These are phyloP conservation scores for Phytophthora sp. DNA, from an alignment of 352 stramenopile species.

Conservation along the genomic window DNA sequence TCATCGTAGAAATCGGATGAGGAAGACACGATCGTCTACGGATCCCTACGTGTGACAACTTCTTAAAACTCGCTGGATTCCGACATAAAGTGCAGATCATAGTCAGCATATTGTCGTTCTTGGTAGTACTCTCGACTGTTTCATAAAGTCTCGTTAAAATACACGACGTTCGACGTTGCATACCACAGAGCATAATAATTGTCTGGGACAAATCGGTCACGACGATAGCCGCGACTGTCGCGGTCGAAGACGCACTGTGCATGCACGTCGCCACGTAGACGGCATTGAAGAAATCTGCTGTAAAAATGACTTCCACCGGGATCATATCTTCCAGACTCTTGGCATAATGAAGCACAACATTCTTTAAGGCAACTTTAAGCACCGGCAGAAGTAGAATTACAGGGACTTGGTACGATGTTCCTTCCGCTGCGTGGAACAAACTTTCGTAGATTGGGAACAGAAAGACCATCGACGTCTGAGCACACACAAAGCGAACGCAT, in stretches of 20 bases:
- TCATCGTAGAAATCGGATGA: constrained; percentile 15
- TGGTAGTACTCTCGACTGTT: background rate
- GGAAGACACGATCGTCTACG: constrained; percentile 21
- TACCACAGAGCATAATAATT: constrained; percentile 18
- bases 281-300: constrained; percentile 36
- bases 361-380: constrained; percentile 36
- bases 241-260: constrained; percentile 23
- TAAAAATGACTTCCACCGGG: constrained; percentile 32
- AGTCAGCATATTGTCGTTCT: constrained; percentile 15
- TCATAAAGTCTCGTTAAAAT: constrained; percentile 14
- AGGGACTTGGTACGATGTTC: constrained; percentile 7
- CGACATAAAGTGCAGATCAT: constrained; percentile 23
- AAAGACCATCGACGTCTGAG: constrained; percentile 13
- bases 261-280: constrained; percentile 35
- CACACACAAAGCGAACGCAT: constrained; percentile 20
- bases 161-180: constrained; percentile 5
- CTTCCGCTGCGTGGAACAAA: constrained; percentile 7
- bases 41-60: constrained; percentile 4
- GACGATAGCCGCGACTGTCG: constrained; percentile 20
- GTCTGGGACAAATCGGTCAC: constrained; percentile 31
- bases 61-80: constrained; percentile 18
- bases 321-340: constrained; percentile 32
- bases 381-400: constrained; percentile 32
- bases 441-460: constrained; percentile 33
- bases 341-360: constrained; percentile 17